These are phyloP conservation scores for Entonaema liquescens DNA, from an alignment of 495 filamentous ascomycete species.

Conservation along the genomic window DNA sequence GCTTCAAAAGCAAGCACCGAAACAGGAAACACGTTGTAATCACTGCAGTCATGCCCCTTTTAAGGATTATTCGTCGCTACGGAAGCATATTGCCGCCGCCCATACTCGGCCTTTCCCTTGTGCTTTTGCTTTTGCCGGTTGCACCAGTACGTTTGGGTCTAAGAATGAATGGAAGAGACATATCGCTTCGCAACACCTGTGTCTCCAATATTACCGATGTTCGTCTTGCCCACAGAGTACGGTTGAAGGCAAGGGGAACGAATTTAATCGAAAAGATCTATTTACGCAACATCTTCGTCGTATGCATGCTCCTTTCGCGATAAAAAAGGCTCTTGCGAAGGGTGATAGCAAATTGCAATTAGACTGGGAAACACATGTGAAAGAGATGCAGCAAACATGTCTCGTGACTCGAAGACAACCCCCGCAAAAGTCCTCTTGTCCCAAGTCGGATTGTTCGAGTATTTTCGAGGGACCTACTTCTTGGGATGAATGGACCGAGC, in stretches of 20 bases:
- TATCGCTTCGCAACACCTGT: slow-evolving; percentile 87
- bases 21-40: slow-evolving; percentile 63
- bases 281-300: slow-evolving; percentile 95
- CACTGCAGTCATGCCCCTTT: slow-evolving; percentile 66
- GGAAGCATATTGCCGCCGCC: slow-evolving; percentile 68
- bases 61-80: slow-evolving; percentile 64
- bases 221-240: slow-evolving; percentile 72
- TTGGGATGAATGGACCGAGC: slow-evolving; percentile 92
- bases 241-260: slow-evolving; percentile 65
- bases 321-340: slow-evolving; percentile 59
- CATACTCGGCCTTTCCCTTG: slow-evolving; percentile 81
- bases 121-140: slow-evolving; percentile 85
- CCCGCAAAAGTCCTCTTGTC: slow-evolving; percentile 73
- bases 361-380: slow-evolving; percentile 65
- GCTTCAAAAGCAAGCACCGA: slow-evolving; percentile 59
- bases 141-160: slow-evolving; percentile 81
- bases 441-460: slow-evolving; percentile 70
- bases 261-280: slow-evolving; percentile 90
- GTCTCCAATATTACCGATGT: slow-evolving; percentile 85
- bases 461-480: slow-evolving; percentile 73
- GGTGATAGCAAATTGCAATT: slow-evolving; percentile 61
- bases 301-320: slow-evolving; percentile 75
- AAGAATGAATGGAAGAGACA: slow-evolving; percentile 99
- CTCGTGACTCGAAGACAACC: slow-evolving; percentile 70
- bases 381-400: slow-evolving; percentile 73